Evolutionary conservation across 164 flowering plant species (phyloP).

Genomic region (Aristolochia fimbriata): DNA sequence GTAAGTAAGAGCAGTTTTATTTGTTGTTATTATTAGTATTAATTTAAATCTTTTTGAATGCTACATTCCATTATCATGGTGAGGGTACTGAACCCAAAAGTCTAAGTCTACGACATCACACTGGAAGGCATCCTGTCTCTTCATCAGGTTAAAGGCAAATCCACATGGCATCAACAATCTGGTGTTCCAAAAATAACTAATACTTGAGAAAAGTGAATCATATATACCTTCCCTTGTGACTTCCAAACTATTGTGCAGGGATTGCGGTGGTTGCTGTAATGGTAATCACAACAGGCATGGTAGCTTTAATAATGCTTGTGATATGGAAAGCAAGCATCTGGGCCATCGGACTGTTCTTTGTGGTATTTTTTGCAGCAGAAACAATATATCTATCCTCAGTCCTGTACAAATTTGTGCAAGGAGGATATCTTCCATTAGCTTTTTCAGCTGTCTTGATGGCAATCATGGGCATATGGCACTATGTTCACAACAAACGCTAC

Average conservation of each 20-base stretch:
- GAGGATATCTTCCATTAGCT: conserved; percentile 60
- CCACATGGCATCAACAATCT: no score
- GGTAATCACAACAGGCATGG: conserved; percentile 52
- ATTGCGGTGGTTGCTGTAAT: conserved; percentile 67
- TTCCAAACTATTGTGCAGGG: conserved; percentile 26
- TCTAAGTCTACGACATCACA: no score
- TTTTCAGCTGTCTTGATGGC: conserved; percentile 37
- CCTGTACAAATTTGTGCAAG: conserved; percentile 43
- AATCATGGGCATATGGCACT: conserved; percentile 62
- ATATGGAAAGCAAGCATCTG: conserved; percentile 56
- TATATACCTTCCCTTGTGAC: background rate
- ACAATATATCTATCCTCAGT: conserved; percentile 36
- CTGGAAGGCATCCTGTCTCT: no score
- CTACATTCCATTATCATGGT: background rate
- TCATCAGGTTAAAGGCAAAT: no score
- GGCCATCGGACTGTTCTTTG: conserved; percentile 30
- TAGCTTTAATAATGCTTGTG: conserved; percentile 51
- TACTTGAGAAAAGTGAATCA: background rate
- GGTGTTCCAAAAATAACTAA: background rate
- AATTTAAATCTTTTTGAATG: background rate
- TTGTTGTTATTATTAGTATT: no score
- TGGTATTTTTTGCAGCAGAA: conserved; percentile 26
- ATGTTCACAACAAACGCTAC: conserved; percentile 40
- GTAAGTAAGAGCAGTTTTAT: conserved; percentile 10
- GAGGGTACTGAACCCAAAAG: no score